A percentile compares a stretch with the other conserved stretches of the same genome.
Conservation (phyloP, 1,284 basidiomycete species). For the Tilletia caries region DNA sequence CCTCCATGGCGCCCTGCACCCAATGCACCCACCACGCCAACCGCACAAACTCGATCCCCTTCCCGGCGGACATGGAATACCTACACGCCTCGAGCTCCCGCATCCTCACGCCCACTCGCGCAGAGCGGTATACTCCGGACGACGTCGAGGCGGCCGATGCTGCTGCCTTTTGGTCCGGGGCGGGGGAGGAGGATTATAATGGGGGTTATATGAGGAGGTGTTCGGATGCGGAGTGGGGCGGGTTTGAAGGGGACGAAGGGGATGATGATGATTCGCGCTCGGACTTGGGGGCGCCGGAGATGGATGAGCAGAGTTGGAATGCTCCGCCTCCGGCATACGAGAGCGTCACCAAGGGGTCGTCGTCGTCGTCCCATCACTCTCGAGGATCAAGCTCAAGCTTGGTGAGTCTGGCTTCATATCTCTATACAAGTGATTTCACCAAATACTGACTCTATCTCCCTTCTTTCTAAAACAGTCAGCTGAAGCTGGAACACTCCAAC, state of each 20-base stretch:
- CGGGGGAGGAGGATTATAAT: neutral
- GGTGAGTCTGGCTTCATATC: conserved; percentile 17
- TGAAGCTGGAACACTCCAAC: neutral
- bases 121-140: neutral
- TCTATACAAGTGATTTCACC: too few species aligned
- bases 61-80: neutral
- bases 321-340: conserved; percentile 3
- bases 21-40: neutral
- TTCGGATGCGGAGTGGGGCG: neutral
- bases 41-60: neutral
- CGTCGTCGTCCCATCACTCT: too few species aligned
- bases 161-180: neutral
- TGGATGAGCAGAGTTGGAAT: neutral
- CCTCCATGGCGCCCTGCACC: conserved; percentile 3
- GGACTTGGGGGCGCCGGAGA: conserved; percentile 11
- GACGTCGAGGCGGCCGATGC: neutral
- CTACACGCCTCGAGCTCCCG: neutral
- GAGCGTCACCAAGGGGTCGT: too few species aligned
- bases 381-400: conserved; percentile 27
- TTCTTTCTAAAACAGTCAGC: neutral
- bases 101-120: neutral
- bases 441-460: too few species aligned
- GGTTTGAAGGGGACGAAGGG: neutral
- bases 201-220: neutral
- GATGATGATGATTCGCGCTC: conserved; percentile 9